Conservation (phyloP, 495 filamentous ascomycete species). For the Tuber umbilicatum region DNA sequence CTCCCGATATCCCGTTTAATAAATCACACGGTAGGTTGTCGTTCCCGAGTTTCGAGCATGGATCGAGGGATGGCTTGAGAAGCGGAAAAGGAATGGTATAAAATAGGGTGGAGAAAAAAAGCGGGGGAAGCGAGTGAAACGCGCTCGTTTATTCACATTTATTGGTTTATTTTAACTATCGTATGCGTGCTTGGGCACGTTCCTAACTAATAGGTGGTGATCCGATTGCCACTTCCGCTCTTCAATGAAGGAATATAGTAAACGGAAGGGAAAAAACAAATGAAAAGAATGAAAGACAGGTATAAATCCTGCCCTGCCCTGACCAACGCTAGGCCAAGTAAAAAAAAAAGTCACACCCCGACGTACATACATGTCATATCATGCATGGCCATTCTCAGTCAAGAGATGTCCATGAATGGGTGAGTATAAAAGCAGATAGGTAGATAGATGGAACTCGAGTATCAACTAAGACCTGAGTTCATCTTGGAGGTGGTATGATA, state of each 20-base stretch:
- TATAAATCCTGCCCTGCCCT: background rate
- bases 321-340: background rate
- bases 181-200: background rate
- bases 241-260: background rate
- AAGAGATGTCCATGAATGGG: background rate
- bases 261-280: background rate
- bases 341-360: background rate
- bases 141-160: background rate
- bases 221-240: background rate
- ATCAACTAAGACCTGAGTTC: background rate
- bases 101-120: background rate
- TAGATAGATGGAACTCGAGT: background rate
- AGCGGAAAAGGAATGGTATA: no score
- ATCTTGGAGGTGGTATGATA: background rate
- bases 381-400: background rate
- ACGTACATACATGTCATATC: constrained; percentile 1
- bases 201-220: background rate
- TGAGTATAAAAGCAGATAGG: background rate
- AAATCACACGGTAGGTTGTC: no score
- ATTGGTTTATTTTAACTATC: background rate
- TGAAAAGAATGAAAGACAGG: background rate
- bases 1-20: no score
- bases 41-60: background rate
- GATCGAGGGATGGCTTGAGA: no score
- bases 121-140: background rate